Percentiles rank a stretch among this genome's conserved stretches.
phyloP scores from a whole-genome alignment of 768 basidiomycete genomes.

The Hortiboletus flavorubellus region DNA sequence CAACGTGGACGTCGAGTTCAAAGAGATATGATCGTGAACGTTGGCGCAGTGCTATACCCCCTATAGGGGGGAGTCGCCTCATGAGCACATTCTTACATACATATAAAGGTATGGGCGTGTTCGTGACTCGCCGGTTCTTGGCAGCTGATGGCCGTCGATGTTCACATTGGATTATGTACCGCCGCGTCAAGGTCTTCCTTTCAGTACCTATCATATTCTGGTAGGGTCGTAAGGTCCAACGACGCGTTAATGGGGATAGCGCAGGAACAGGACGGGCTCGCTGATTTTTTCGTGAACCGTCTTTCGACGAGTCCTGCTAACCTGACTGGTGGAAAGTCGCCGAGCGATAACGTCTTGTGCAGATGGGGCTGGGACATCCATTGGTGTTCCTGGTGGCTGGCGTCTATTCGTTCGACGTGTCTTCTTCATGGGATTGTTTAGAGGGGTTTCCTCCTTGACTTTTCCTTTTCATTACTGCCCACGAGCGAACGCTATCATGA shows the following conservation, averaged over 20 bases:
- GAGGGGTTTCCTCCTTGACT: background rate
- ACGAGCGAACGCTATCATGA: constrained; percentile 4
- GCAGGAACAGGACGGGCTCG: background rate
- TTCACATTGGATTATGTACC: constrained; percentile 10
- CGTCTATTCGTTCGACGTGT: background rate
- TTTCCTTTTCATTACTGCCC: background rate
- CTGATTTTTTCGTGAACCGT: background rate
- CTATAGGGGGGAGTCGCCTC: background rate
- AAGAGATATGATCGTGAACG: background rate
- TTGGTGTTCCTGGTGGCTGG: background rate
- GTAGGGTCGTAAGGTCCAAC: constrained; percentile 1
- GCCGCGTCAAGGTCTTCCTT: background rate
- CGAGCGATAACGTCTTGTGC: background rate
- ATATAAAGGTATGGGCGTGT: background rate
- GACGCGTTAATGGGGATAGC: no score
- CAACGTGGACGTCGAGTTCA: background rate
- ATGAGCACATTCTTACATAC: constrained; percentile 14
- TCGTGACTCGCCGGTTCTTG: background rate
- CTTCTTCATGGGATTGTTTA: background rate
- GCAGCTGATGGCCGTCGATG: constrained; percentile 25
- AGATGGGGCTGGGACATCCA: no score
- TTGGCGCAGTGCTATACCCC: background rate
- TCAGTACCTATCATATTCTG: no score
- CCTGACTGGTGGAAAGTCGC: background rate
- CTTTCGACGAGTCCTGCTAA: background rate